These are phyloP conservation scores for Incumbomyces delicatus DNA, from an alignment of 2,329 filamentous ascomycete species.

Conservation along the genomic window DNA sequence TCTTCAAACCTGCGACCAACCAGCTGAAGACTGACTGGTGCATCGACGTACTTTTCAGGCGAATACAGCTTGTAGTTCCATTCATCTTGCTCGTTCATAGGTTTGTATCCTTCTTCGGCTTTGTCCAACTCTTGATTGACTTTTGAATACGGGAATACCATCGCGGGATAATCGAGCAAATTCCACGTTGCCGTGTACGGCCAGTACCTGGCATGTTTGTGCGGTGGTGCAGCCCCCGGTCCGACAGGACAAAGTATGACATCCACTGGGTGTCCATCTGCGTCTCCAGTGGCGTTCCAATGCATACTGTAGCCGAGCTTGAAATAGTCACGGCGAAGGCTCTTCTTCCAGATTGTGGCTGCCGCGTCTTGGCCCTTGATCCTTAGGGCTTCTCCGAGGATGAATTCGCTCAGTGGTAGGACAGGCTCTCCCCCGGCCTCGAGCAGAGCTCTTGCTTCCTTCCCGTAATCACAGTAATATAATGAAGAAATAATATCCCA, in stretches of 20 bases:
- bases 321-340: conserved; percentile 33
- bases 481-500: conserved; percentile 37
- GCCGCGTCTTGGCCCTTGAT: conserved; percentile 27
- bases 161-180: conserved; percentile 55
- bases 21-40: conserved; percentile 45
- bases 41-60: conserved; percentile 38
- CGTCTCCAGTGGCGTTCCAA: conserved; percentile 35
- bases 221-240: conserved; percentile 30
- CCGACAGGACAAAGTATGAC: conserved; percentile 42
- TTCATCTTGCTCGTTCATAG: conserved; percentile 30
- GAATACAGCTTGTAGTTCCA: conserved; percentile 37
- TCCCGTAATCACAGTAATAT: conserved; percentile 53
- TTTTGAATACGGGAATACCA: conserved; percentile 49
- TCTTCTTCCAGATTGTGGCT: conserved; percentile 28
- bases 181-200: conserved; percentile 61
- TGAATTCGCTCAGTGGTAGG: conserved; percentile 49
- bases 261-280: conserved; percentile 41
- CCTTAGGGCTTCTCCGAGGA: conserved; percentile 45
- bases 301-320: conserved; percentile 35
- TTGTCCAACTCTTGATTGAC: conserved; percentile 35
- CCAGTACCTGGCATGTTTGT: conserved; percentile 50
- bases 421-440: conserved; percentile 48
- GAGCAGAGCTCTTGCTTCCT: conserved; percentile 43
- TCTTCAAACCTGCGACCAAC: conserved; percentile 46
- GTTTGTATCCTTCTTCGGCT: conserved; percentile 18